Evolutionary conservation across 2,329 filamentous ascomycete species (phyloP).

Genomic region (Teratosphaeria gauchensis): DNA sequence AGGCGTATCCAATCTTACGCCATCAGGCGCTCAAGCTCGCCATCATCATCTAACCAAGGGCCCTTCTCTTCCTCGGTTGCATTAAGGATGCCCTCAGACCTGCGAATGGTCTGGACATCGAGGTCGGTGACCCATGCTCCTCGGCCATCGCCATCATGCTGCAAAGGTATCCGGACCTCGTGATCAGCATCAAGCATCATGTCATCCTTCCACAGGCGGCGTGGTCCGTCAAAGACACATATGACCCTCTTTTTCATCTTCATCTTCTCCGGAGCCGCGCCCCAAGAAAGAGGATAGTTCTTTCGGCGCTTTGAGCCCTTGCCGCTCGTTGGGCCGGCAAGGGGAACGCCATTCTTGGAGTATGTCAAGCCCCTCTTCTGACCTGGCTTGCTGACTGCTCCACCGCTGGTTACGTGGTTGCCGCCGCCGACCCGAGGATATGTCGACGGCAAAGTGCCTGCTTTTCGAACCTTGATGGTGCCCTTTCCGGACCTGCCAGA

Average conservation of each 20-base stretch:
- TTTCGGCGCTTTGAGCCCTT: conserved; percentile 77
- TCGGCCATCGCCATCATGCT: conserved; percentile 56
- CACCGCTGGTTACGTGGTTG: conserved; percentile 30
- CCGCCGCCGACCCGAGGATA: conserved; percentile 37
- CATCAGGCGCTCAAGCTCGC: conserved; percentile 53
- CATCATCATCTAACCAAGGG: conserved; percentile 62
- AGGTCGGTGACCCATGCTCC: conserved; percentile 77
- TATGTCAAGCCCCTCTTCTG: conserved; percentile 64
- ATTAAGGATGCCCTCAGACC: conserved; percentile 72
- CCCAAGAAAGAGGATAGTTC: conserved; percentile 91
- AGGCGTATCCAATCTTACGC: conserved; percentile 6
- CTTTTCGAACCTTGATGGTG: conserved; percentile 38
- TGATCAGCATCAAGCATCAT: conserved; percentile 97
- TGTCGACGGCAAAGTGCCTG: conserved; percentile 40
- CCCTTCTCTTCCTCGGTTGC: conserved; percentile 83
- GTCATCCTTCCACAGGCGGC: conserved; percentile 91
- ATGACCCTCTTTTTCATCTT: conserved; percentile 96
- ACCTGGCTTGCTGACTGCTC: conserved; percentile 28
- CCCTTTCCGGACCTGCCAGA: conserved; percentile 40
- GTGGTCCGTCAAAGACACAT: conserved; percentile 79
- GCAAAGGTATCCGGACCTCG: conserved; percentile 76
- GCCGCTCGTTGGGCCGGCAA: conserved; percentile 33
- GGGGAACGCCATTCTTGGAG: conserved; percentile 62
- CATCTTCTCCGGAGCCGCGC: conserved; percentile 85
- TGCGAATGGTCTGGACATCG: conserved; percentile 78